Base-by-base conservation (phyloP, 2,329 filamentous ascomycete genomes). In the Penicillium capsulatum region DNA sequence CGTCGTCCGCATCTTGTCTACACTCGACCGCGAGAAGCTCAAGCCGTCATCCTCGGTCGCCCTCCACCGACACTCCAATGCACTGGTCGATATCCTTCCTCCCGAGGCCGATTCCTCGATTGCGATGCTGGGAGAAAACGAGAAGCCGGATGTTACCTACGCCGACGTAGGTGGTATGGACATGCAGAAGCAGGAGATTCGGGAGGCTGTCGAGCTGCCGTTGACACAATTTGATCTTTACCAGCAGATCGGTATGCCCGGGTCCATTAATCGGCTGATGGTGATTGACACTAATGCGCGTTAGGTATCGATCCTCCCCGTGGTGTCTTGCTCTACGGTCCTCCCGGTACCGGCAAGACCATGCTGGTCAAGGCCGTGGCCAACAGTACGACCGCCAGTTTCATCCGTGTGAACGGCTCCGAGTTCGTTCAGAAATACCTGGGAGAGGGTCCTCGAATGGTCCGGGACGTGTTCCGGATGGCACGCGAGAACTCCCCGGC, bases 171-270 rank as follows among this genome's bases (percentile, higher is more conserved):
- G 92, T 74, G 92, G 92, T 34, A 72, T 97, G 52, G 92, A 98
- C 60, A 98, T 98, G 92, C 92, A 98, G 72, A 98, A 98, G 75
- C 92, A 98, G 72, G 92, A 98, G 70, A 98, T 98, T 51, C 80
- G 92, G 52, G 92, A 98, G 71, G 92, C 92, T 8, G 92, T 98
- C 38, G 92, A 98, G 75, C 76, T 98, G 51, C 92, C 92, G 22
- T 76, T 98, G 57, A 96, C 91, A 47, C 92, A 97, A 68, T 97
- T 97, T 66, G 91, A 97, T 67, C 83, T 97, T 26, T 98, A 98
- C 77, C 94, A 90, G 72, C 92, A 98, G 71, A 98, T 98, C 52
- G 92, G 92, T 74, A 56, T 38, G 63, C 48, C 26, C 11, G n/a
- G n/a, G n/a, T n/a, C n/a, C n/a, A n/a, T n/a, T n/a, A n/a, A n/a